Conservation (phyloP, 371 early-diverging fungal species). For the Mucor racemosus region DNA sequence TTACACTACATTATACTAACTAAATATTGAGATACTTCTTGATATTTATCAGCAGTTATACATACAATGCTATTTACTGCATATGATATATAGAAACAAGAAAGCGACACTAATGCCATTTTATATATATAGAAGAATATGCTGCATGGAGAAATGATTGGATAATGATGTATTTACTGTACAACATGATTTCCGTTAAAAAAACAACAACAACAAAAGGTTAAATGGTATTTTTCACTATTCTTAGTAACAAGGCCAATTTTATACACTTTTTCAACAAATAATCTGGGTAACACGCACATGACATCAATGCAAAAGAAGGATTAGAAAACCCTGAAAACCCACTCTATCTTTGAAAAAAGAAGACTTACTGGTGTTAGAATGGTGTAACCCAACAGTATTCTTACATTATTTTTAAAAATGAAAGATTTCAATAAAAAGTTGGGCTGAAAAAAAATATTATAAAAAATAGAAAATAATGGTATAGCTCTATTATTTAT, state of each 20-base stretch:
- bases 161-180: background rate
- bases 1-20: background rate
- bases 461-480: background rate
- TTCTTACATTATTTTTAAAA: background rate
- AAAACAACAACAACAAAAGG: background rate
- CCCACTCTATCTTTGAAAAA: background rate
- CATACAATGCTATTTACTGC: too few species aligned
- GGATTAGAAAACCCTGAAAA: constrained; percentile 4
- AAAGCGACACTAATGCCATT: too few species aligned
- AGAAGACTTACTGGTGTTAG: background rate
- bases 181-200: background rate
- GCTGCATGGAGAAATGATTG: background rate
- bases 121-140: too few species aligned
- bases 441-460: constrained; percentile 1
- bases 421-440: background rate
- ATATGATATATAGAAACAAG: background rate
- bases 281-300: background rate
- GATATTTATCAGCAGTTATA: background rate
- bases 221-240: background rate
- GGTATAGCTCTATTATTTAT: background rate
- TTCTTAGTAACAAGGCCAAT: constrained; percentile 4
- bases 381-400: constrained; percentile 4
- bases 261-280: background rate
- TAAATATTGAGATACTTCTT: background rate
- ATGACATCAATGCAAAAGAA: constrained; percentile 6